Base-by-base conservation (phyloP, 768 basidiomycete genomes). In the Serpula lacrymans region DNA sequence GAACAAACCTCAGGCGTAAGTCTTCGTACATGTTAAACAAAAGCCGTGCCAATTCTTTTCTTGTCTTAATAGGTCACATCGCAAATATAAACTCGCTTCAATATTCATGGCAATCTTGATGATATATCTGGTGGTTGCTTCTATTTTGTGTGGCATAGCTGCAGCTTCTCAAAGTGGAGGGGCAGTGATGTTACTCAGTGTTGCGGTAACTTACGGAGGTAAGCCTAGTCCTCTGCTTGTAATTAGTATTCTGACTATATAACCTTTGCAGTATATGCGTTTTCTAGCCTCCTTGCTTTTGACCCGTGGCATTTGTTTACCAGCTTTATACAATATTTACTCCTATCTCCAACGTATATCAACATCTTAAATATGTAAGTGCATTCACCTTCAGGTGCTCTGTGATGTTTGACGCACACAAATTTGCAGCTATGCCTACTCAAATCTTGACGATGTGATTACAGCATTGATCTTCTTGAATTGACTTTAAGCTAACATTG, bases 231-330 rank as follows among this genome's bases (percentile, higher is more conserved):
- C 12, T 32, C 16, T n/a, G 32, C 12, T 35, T 41, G 7, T 16
- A 24, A 17, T 20, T 9, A 20, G 18, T 33, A 31, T 24, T 22
- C 35, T 43, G 28, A 43, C 37, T 13, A 53, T 21, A 11, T 28
- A 20, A 14, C 37, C 1, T 18, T 20, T 34, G n/a, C 40, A 84
- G 83, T 88, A 27, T 96, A 88, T 62, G 68, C 85, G 5, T 67
- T 84, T 25, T 77, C 87, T 31, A 84, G 85, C 46, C 49, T 96
- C 27, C 66, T 97, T 28, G 89, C 91, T 0, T 77, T 94, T 42
- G 96, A 99, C 62, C 94, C 96, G 4, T 94, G 91, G 90, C 95
- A 98, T 64, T 81, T 98, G 69, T 34, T 96, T 48, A 97, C 94
- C 7, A 92, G 88, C 52, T 92, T 93, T 55, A 51, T 83, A 11